Conservation (phyloP, 306 rosid genomes). For the Rosa rugosa region DNA sequence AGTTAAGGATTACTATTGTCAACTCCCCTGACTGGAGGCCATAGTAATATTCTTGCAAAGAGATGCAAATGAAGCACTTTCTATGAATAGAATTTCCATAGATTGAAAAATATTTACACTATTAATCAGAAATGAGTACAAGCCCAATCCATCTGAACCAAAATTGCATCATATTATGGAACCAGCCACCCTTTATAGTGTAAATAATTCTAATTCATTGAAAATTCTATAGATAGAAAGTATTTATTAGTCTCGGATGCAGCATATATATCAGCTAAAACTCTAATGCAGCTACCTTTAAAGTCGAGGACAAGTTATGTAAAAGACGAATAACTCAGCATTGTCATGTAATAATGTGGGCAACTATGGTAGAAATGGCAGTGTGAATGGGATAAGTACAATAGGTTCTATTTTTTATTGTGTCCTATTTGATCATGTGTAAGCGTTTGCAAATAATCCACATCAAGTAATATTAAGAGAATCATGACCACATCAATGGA, state of each 20-base stretch:
- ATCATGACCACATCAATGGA: not conserved
- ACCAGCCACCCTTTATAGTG: not conserved
- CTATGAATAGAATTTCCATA: not conserved
- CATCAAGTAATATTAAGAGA: not conserved
- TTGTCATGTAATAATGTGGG: not conserved
- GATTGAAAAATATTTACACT: not conserved
- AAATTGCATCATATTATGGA: not conserved
- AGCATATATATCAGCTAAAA: not conserved
- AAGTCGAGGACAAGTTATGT: not conserved
- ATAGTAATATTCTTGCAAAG: not conserved
- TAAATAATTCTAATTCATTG: not conserved
- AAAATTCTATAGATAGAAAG: not conserved
- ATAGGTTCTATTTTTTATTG: not conserved
- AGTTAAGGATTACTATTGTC: not conserved
- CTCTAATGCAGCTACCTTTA: not conserved
- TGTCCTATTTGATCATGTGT: not conserved
- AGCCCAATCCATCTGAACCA: not conserved
- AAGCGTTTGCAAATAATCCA: not conserved
- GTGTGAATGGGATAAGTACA: not conserved
- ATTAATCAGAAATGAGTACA: not conserved
- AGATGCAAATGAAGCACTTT: slow-evolving; percentile 1
- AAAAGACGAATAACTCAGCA: not conserved
- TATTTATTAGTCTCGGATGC: not conserved
- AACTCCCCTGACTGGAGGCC: not conserved
- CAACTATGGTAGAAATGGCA: not conserved